Conservation (phyloP, 345 rosid genomes). For the Kandelia obovata region DNA sequence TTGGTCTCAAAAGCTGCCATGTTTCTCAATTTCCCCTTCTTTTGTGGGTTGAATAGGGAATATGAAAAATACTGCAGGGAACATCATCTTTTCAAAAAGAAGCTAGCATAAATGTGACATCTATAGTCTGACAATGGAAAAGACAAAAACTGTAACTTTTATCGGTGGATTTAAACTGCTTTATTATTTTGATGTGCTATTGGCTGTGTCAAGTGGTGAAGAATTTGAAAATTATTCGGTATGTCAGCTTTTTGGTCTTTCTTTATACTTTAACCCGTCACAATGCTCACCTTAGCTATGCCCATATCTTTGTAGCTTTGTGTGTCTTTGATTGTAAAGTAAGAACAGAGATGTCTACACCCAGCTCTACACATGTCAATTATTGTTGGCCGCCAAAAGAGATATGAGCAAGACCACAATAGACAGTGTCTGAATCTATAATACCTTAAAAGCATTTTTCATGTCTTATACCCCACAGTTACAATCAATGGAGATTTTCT, state of each 20-base stretch:
- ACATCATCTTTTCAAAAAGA: background rate
- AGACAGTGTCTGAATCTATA: background rate
- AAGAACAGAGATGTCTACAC: background rate
- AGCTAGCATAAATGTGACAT: background rate
- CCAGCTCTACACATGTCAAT: constrained; percentile 2
- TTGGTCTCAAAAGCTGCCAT: no score
- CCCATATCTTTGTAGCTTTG: constrained; percentile 4
- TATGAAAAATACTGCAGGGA: background rate
- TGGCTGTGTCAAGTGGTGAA: background rate
- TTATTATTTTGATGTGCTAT: background rate
- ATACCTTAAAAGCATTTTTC: background rate
- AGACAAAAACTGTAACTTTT: background rate
- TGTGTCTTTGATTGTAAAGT: constrained; percentile 7
- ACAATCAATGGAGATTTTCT: no score
- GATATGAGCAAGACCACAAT: background rate
- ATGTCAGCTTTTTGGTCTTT: background rate
- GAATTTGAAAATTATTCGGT: background rate
- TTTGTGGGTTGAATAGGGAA: background rate
- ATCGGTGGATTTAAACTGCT: background rate
- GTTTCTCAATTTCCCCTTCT: no score
- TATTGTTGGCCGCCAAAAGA: constrained; percentile 1
- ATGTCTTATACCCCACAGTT: background rate
- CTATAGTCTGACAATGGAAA: background rate
- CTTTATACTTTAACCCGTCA: background rate
- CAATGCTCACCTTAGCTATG: background rate